Conservation (phyloP, 2,329 filamentous ascomycete genomes). For the Ceratocystiopsis brevicomis region DNA sequence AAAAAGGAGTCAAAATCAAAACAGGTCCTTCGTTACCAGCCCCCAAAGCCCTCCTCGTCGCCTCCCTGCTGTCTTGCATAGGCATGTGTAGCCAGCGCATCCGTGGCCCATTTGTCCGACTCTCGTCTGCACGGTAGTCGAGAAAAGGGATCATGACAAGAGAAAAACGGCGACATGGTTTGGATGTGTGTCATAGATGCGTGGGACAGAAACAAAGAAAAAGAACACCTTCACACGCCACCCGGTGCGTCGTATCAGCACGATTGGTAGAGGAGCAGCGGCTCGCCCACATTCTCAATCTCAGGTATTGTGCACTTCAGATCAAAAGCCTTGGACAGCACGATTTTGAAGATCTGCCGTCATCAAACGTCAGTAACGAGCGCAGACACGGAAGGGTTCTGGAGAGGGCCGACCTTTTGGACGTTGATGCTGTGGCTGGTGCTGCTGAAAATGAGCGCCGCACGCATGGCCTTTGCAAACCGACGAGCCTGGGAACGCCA, state of each 20-base stretch:
- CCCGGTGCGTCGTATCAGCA: slow-evolving; percentile 15
- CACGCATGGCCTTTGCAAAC: slow-evolving; percentile 96
- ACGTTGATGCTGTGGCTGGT: slow-evolving; percentile 99
- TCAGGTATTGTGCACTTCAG: slow-evolving; percentile 97
- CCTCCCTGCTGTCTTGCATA: no score
- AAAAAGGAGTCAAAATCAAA: no score
- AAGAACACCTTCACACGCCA: no score
- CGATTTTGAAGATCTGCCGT: slow-evolving; percentile 92
- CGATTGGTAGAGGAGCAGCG: slow-evolving; percentile 74
- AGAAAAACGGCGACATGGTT: no score
- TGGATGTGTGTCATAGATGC: not conserved
- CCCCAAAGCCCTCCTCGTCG: no score
- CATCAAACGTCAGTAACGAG: not conserved
- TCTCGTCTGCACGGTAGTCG: no score
- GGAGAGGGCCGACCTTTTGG: slow-evolving; percentile 50
- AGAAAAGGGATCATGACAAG: no score
- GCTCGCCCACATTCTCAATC: slow-evolving; percentile 95
- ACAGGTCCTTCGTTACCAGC: no score
- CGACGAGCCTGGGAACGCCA: slow-evolving; percentile 51
- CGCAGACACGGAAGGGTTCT: not conserved
- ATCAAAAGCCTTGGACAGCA: slow-evolving; percentile 95
- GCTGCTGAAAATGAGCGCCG: slow-evolving; percentile 92
- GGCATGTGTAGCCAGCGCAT: no score
- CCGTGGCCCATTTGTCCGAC: no score
- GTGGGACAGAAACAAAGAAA: not conserved